Conservation (phyloP, 768 basidiomycete genomes). For the Neoboletus magnificus region DNA sequence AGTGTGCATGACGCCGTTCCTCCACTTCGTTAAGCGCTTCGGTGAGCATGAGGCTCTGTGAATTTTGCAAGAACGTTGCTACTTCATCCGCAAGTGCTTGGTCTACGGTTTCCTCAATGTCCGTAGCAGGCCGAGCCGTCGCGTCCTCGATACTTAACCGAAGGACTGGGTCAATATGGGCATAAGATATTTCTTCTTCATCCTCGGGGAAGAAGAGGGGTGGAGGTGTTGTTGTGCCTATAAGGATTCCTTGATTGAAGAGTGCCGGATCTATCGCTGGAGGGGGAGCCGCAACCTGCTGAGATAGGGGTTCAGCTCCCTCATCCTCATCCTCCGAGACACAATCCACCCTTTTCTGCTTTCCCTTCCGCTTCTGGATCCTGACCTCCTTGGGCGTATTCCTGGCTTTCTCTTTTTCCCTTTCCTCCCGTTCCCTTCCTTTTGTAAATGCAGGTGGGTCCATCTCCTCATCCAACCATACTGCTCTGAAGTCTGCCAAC, state of each 20-base stretch:
- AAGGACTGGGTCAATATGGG: constrained; percentile 58
- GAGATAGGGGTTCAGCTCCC: constrained; percentile 13
- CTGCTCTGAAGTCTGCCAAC: constrained; percentile 82
- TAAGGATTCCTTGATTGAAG: constrained; percentile 65
- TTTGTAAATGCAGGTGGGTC: constrained; percentile 88
- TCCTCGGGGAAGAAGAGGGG: constrained; percentile 47
- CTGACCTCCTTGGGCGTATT: constrained; percentile 27
- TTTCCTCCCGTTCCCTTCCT: constrained; percentile 68
- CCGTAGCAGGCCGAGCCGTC: constrained; percentile 26
- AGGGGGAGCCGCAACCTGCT: constrained; percentile 17
- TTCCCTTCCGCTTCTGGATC: constrained; percentile 33
- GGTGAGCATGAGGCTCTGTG: constrained; percentile 56
- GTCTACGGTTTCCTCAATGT: constrained; percentile 60
- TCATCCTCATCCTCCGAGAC: constrained; percentile 34
- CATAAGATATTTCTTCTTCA: constrained; percentile 36
- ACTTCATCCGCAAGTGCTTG: constrained; percentile 69
- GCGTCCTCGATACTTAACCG: constrained; percentile 27
- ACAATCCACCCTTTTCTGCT: constrained; percentile 40
- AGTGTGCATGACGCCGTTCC: constrained; percentile 52
- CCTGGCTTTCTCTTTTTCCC: constrained; percentile 42
- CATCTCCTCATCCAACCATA: constrained; percentile 89
- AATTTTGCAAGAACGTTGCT: constrained; percentile 56
- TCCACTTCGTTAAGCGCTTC: constrained; percentile 68
- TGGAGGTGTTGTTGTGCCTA: constrained; percentile 41
- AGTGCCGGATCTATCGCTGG: constrained; percentile 53